phyloP scores from a whole-genome alignment of 352 stramenopile species.

The Phytophthora multivora region DNA sequence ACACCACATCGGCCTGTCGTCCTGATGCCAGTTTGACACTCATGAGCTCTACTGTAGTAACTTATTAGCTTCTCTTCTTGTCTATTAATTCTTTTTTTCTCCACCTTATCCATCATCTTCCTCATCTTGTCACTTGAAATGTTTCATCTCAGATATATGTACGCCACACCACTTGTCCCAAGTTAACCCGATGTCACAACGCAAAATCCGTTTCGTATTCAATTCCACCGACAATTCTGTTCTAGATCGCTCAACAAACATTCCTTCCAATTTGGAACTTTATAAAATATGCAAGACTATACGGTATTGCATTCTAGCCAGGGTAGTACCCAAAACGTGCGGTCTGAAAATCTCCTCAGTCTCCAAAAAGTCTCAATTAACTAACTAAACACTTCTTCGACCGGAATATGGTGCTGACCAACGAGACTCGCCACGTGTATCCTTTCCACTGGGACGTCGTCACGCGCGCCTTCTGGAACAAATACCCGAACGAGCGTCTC shows the following conservation, averaged over 20 bases:
- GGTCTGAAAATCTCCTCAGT: constrained; percentile 6
- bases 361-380: constrained; percentile 10
- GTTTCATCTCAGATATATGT: constrained; percentile 11
- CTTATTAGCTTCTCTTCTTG: constrained; percentile 13
- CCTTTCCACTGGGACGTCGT: constrained; percentile 86
- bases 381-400: not conserved
- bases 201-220: not conserved
- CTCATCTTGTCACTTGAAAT: not conserved
- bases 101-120: not conserved
- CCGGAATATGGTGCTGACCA: constrained; percentile 73
- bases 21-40: constrained; percentile 9
- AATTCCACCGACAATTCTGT: not conserved
- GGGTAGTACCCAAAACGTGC: constrained; percentile 6
- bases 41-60: constrained; percentile 13
- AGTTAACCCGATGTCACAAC: not conserved
- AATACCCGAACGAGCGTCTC: constrained; percentile 84
- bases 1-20: constrained; percentile 22
- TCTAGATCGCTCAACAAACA: not conserved
- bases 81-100: not conserved
- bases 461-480: constrained; percentile 89
- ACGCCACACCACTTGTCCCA: not conserved
- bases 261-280: too few species aligned
- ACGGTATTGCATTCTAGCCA: too few species aligned
- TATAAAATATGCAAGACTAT: too few species aligned
- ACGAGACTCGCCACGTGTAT: constrained; percentile 78